Conservation (phyloP, 441 rosid genomes). For the Populus tomentosa region DNA sequence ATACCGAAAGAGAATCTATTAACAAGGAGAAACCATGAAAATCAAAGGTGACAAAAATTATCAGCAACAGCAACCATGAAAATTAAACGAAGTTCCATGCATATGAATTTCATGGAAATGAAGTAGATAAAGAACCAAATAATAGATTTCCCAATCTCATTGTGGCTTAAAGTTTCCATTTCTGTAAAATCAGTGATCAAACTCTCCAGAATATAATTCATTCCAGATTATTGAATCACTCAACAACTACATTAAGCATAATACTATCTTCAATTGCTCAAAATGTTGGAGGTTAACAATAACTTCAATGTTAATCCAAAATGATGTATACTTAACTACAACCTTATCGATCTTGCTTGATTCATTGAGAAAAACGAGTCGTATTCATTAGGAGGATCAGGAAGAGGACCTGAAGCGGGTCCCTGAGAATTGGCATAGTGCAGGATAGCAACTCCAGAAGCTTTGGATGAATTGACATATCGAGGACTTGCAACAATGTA, state of each 20-base stretch:
- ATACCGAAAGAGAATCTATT: not conserved
- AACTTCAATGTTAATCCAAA: conserved; percentile 20
- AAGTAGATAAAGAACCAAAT: not conserved
- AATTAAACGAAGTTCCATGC: not conserved
- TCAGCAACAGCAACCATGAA: not conserved
- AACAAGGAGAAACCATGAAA: conserved; percentile 6
- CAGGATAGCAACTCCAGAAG: conserved; percentile 69
- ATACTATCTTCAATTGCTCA: conserved; percentile 8
- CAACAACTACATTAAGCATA: not conserved
- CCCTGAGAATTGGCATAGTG: conserved; percentile 80
- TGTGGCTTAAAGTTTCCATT: not conserved
- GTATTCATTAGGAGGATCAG: conserved; percentile 61
- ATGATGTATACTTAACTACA: conserved; percentile 26
- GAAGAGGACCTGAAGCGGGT: conserved; percentile 84
- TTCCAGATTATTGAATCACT: not conserved
- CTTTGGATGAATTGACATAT: conserved; percentile 56
- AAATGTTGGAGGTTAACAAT: conserved; percentile 2
- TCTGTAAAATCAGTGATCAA: not conserved
- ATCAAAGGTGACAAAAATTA: not conserved
- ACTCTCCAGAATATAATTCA: not conserved
- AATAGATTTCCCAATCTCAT: not conserved
- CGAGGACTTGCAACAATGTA: conserved; percentile 81
- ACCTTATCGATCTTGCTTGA: conserved; percentile 98
- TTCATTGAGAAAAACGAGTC: conserved; percentile 81
- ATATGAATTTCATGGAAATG: not conserved